phyloP scores from a whole-genome alignment of 805 yeast genomes.

The Isabelozyma pseudorhagii region DNA sequence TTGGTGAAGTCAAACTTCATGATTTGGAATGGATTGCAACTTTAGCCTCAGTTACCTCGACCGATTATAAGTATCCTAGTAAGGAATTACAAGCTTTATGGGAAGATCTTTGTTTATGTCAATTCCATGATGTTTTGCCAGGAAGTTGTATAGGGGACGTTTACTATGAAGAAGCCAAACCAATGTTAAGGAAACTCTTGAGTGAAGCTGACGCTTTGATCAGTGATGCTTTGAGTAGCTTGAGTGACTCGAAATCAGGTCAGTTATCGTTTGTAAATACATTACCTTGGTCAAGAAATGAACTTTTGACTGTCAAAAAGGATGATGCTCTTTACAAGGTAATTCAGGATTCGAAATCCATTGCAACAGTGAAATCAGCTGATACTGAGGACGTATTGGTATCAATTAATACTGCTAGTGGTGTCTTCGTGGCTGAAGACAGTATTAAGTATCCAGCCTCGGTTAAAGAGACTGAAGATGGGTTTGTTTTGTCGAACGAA shows the following conservation, averaged over 20 bases:
- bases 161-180: slow-evolving; percentile 75
- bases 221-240: slow-evolving; percentile 38
- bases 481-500: slow-evolving; percentile 58
- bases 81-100: slow-evolving; percentile 67
- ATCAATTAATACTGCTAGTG: slow-evolving; percentile 18
- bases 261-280: slow-evolving; percentile 43
- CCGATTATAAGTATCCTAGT: slow-evolving; percentile 68
- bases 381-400: slow-evolving; percentile 10
- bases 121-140: slow-evolving; percentile 97
- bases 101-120: slow-evolving; percentile 88
- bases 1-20: slow-evolving; percentile 70
- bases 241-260: neutral
- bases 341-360: neutral
- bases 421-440: slow-evolving; percentile 7
- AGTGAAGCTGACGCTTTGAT: slow-evolving; percentile 52
- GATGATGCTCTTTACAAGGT: neutral
- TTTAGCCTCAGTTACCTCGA: slow-evolving; percentile 55
- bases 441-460: slow-evolving; percentile 46
- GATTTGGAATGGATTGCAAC: slow-evolving; percentile 86
- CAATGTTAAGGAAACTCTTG: slow-evolving; percentile 63
- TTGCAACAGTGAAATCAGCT: slow-evolving; percentile 6
- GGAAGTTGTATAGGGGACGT: slow-evolving; percentile 96
- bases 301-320: slow-evolving; percentile 29
- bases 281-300: slow-evolving; percentile 60
- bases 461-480: slow-evolving; percentile 38